Base-by-base conservation (phyloP, 129 eudicot species). In the Heracleum sosnowskyi region DNA sequence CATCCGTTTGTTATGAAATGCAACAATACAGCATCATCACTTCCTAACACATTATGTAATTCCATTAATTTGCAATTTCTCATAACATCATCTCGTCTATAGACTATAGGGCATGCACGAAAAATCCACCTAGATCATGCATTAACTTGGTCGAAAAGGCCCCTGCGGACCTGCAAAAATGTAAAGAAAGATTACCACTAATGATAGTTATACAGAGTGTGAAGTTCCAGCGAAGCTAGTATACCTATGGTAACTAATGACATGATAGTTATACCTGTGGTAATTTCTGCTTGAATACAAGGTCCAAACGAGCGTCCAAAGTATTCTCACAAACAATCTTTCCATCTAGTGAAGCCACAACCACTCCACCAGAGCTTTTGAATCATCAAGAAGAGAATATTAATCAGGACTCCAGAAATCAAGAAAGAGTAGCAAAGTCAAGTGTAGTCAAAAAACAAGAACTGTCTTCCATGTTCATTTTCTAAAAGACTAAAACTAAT, bases 351-450 rank as follows among this genome's bases (percentile, higher is more conserved):
- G 97, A 89, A 79, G 97, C 97, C 84, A 89, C 40, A 75, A 91
- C 97, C 44, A 91, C 87, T 37, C 97, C 97, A 71, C 97, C 97
- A 16, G 86, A 89, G 85, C 97, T 91, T 81, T 72, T 63, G 72
- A 22, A 76, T 47, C 37, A 74, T 63, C 22, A 4, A 73, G 63
- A 41, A 73, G 15, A 73, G 45, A 80, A 75, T 31, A 11, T 69
- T 35, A 37, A 44, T 74, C 40, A 13, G 35, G 26, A 69, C 44
- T 35, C n/a, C 26, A 36, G 45, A 7, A 13, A 68, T 35, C 1
- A 35, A 69, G 29, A 69, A 69, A 69, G 28, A 4, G 45, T 1
- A 17, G 26, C 36, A 35, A 33, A 33, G 28, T 8, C 26, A 18
- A 69, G 9, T 1, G 15, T 34, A 31, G 46, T 69, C 53, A 51